Base-by-base conservation (phyloP, 495 filamentous ascomycete species). In the Alectoria sarmentosa region DNA sequence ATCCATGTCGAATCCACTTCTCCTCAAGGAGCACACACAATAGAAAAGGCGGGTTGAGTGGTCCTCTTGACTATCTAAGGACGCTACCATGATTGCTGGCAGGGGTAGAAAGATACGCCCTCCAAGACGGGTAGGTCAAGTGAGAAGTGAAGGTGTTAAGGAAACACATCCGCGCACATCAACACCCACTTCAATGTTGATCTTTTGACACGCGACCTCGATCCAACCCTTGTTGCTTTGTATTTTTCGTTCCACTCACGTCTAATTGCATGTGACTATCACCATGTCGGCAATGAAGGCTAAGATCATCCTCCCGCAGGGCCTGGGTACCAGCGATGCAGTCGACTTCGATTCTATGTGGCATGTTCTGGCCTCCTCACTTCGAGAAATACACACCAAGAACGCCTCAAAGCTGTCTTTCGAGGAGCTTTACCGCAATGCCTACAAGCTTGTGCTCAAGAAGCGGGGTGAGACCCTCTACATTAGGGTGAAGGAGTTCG, bases 361-460 rank as follows among this genome's bases (percentile, higher is more conserved):
- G 95, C 76, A 78, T 0, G 81, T 84, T 15, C 82, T 99, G 3
- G 79, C 84, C 1, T 79, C 84, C 7, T 90, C 94, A 13, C 80
- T 98, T 32, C 79, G 73, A 60, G 89, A 95, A 70, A 98, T 99
- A 46, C 91, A 98, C 74, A 90, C 83, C 23, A 93, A 95, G 73
- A 92, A 97, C 73, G 91, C 91, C 61, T 96, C 92, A 15, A 75
- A 80, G 5, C 82, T 99, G 5, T 96, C 93, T 2, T 99, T 96
- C 76, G 95, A 99, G 76, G 88, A 93, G 65, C 84, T 98, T 0
- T 99, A 99, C 76, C 90, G 95, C 44, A 90, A 89, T 58, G 90
- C 90, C n/a, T 99, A 99, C 75, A 90, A 90, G 74, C 88, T 98
- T n/a, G 92, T 97, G 0, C 76, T 96, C 59, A 88, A 88, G 74